phyloP scores from a whole-genome alignment of 2,329 filamentous ascomycete genomes.

The Fusarium setosum region DNA sequence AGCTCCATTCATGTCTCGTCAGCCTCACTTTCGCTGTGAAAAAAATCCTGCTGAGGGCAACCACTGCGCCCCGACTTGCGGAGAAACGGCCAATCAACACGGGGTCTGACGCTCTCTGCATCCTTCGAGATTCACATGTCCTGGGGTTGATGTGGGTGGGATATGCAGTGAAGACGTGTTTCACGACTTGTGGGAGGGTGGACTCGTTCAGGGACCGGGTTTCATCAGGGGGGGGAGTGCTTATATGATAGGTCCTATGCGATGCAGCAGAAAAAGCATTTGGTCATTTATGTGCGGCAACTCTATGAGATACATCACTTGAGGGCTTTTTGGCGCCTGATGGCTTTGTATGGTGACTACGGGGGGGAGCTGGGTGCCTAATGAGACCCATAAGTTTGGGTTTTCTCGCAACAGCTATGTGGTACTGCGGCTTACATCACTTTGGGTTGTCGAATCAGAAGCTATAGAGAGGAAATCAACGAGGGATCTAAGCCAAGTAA shows the following conservation, averaged over 20 bases:
- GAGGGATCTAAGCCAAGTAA: neutral
- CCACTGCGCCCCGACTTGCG: neutral
- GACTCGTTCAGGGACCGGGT: slow-evolving; percentile 14
- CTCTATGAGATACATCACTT: neutral
- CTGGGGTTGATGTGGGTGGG: neutral
- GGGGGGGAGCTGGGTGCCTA: neutral
- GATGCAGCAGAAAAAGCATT: no score
- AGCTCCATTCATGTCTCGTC: slow-evolving; percentile 3
- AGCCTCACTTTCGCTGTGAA: slow-evolving; percentile 26
- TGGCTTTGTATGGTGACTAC: neutral
- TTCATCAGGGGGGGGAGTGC: neutral
- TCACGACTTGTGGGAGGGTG: slow-evolving; percentile 11
- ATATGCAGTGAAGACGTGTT: slow-evolving; percentile 3
- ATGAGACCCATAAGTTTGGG: neutral
- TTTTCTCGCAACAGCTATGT: neutral
- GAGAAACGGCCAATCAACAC: slow-evolving; percentile 8
- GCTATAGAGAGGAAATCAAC: neutral
- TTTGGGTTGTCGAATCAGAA: neutral
- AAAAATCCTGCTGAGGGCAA: no score
- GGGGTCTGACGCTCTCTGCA: neutral
- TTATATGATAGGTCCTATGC: slow-evolving; percentile 7
- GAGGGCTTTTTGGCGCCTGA: neutral
- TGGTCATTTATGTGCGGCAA: neutral
- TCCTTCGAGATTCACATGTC: slow-evolving; percentile 5
- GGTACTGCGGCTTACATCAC: neutral